Evolutionary conservation across 2,329 filamentous ascomycete species (phyloP), one percentile per base, ranked within the genome.

Genomic region (Neonectria sp.): DNA sequence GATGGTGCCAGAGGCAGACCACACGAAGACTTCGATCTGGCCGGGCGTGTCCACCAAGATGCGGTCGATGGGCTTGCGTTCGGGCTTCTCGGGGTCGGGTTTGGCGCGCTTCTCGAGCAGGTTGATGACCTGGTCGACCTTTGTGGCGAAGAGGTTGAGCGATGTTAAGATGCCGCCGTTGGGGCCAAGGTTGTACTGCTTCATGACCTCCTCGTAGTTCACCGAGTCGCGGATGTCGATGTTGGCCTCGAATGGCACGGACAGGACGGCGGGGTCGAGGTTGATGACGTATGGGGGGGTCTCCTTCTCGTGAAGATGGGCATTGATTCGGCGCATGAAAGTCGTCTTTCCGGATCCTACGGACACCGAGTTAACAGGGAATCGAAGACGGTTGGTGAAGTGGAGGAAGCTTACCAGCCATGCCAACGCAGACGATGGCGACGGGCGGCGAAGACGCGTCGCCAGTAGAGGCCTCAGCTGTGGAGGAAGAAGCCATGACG

Each of bases 201-300:
- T 97, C 97, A 99, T 99, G 71, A 99, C 96, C 82, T 99, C 95
- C 81, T 97, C 96, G 86, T 99, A 99, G 88, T 99, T 98, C 80
- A 99, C 95, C 29, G 93, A 96, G 83, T 99, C 96, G 77, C 97
- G 94, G 75, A 99, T 99, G 82, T 99, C 96, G 83, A 99, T 98
- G 82, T 99, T 99, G 81, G 93, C 91, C 74, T 97, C 95, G 79
- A 98, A 99, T 3, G 97, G 96, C 7, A 98, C 93, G 73, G 92
- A 94, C 77, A 95, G 89, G 9, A 99, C 96, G 46, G 97, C 96
- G 1, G 96, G 96, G 79, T 99, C 96, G 69, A 99, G 92, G 82
- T 99, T 99, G 79, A 99, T 91, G 66, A 98, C 95, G 81, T 99
- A 99, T 5, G 97, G 96, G 1, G 94, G 91, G 21, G 91, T 89